Evolutionary conservation across 352 stramenopile species (phyloP).

Genomic region (Phytophthora macrochlamydospora): DNA sequence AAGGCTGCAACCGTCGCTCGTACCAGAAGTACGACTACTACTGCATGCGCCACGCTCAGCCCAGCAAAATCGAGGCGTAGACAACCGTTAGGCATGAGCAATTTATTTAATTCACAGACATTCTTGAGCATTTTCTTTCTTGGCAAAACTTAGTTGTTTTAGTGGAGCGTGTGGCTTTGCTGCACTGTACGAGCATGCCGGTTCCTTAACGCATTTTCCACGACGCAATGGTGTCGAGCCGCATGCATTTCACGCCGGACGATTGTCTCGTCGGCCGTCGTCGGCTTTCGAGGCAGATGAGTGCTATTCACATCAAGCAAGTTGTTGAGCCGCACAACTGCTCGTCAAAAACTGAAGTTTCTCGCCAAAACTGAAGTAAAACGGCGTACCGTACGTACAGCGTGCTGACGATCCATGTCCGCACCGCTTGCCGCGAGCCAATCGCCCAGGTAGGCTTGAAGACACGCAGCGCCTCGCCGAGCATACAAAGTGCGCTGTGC

Average conservation of each 20-base stretch:
- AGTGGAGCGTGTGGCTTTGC: not conserved
- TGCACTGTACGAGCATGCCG: not conserved
- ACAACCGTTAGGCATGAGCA: not conserved
- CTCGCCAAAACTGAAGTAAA: conserved; percentile 16
- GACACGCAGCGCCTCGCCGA: not conserved
- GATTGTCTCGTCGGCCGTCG: too few species aligned
- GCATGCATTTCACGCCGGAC: too few species aligned
- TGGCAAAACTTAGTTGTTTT: not conserved
- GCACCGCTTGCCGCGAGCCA: not conserved
- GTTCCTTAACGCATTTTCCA: too few species aligned
- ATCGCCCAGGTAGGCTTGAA: not conserved
- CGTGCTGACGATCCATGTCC: not conserved
- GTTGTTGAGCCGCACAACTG: too few species aligned
- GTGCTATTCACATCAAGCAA: too few species aligned
- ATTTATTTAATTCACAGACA: conserved; percentile 16
- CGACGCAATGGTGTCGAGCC: too few species aligned
- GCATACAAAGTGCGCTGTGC: not conserved
- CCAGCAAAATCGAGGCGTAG: conserved; percentile 12
- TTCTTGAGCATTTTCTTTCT: not conserved
- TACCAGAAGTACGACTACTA: conserved; percentile 1
- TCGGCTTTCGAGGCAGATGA: too few species aligned
- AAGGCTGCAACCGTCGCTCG: conserved; percentile 2
- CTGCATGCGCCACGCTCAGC: conserved; percentile 33
- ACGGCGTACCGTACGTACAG: conserved; percentile 2
- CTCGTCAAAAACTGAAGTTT: not conserved